phyloP scores from a whole-genome alignment of 129 eudicot genomes.

The Lonicera japonica region DNA sequence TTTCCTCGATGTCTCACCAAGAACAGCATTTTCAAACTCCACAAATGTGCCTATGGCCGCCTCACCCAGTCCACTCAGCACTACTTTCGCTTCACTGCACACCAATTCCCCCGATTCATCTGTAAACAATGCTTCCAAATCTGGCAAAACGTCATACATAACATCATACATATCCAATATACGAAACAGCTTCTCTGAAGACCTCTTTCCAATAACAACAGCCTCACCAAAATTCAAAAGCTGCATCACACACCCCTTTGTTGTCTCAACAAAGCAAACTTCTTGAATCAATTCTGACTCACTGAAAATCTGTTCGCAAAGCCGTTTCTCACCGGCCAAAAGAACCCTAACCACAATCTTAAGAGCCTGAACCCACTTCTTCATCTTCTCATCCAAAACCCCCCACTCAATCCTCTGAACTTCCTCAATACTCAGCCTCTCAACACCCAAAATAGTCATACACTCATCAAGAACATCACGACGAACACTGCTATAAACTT shows the following conservation, averaged over 20 bases:
- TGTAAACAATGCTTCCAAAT: constrained; percentile 48
- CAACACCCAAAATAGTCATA: constrained; percentile 63
- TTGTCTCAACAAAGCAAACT: constrained; percentile 66
- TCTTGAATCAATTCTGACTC: constrained; percentile 59
- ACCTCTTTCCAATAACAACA: constrained; percentile 62
- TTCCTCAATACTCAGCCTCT: constrained; percentile 77
- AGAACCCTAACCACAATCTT: constrained; percentile 63
- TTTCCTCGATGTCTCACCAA: constrained; percentile 55
- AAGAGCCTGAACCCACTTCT: constrained; percentile 66
- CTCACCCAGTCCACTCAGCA: constrained; percentile 51
- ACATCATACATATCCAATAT: constrained; percentile 90
- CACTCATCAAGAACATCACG: constrained; percentile 75
- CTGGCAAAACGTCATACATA: constrained; percentile 38
- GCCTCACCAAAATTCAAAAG: constrained; percentile 90
- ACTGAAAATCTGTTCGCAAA: constrained; percentile 59
- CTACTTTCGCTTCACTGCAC: constrained; percentile 62
- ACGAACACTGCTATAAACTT: constrained; percentile 60
- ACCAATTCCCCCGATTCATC: constrained; percentile 70
- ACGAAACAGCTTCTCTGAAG: constrained; percentile 72
- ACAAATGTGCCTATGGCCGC: constrained; percentile 69
- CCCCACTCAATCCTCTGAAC: constrained; percentile 85
- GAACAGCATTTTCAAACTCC: constrained; percentile 84
- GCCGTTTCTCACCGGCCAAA: constrained; percentile 49
- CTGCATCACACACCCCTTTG: constrained; percentile 90
- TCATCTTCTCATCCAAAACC: constrained; percentile 65